Percentiles rank a stretch among this genome's conserved stretches.
Conservation (phyloP, 176 grass and related monocot species). For the Eleusine indica region DNA sequence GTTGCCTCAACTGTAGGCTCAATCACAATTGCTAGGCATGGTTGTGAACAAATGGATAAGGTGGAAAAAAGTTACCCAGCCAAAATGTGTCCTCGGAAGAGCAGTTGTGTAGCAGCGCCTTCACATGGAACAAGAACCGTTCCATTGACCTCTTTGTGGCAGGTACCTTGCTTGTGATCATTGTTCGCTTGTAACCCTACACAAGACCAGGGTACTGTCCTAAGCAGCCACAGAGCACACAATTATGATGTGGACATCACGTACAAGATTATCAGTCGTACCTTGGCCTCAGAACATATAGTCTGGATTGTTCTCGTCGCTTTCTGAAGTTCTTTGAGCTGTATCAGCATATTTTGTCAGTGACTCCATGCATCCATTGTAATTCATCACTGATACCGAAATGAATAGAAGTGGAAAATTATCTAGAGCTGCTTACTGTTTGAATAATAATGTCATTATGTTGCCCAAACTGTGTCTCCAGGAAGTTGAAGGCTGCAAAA, state of each 20-base stretch:
- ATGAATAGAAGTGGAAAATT: conserved; percentile 9
- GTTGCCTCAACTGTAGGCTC: background rate
- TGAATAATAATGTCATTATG: conserved; percentile 59
- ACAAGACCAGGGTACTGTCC: background rate
- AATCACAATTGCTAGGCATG: background rate
- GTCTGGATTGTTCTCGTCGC: conserved; percentile 87
- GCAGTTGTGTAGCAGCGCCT: conserved; percentile 74
- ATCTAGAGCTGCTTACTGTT: conserved; percentile 49
- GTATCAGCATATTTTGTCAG: conserved; percentile 39
- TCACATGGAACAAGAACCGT: conserved; percentile 75
- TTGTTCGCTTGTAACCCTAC: conserved; percentile 73
- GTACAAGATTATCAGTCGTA: conserved; percentile 12
- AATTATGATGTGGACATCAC: background rate
- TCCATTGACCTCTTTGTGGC: conserved; percentile 79
- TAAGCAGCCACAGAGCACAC: conserved; percentile 18
- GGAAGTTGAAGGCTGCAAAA: conserved; percentile 70
- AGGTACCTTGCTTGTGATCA: conserved; percentile 91
- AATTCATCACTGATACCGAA: conserved; percentile 26
- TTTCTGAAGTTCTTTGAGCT: conserved; percentile 80
- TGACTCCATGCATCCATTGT: conserved; percentile 11
- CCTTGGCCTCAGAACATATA: conserved; percentile 90
- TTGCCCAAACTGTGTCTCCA: conserved; percentile 64
- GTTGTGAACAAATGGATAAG: background rate
- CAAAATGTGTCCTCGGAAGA: conserved; percentile 52
- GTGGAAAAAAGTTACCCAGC: conserved; percentile 48